Evolutionary conservation across 1,139 yeast genomes (phyloP).

Genomic region (Yamadazyma trypodendri): DNA sequence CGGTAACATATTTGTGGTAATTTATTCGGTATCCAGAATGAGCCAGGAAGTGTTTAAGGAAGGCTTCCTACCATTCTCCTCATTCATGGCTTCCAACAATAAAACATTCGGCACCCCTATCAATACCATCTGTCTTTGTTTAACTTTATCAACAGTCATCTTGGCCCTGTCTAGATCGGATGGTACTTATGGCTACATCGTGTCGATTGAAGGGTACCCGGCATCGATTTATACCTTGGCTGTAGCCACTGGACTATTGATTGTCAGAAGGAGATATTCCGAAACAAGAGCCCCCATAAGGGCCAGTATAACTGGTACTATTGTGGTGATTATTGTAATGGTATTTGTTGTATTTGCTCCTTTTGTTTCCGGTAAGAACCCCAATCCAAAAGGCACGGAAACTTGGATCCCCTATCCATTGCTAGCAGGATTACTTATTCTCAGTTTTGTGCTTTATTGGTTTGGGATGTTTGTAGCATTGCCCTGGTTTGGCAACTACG

Average conservation of each 20-base stretch:
- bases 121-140: constrained; percentile 42
- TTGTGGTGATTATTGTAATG: constrained; percentile 38
- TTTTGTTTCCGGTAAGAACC: constrained; percentile 36
- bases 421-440: constrained; percentile 34
- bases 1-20: constrained; percentile 62
- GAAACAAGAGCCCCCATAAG: constrained; percentile 48
- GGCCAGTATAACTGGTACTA: constrained; percentile 46
- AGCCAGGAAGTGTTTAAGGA: constrained; percentile 63
- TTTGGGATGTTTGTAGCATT: constrained; percentile 39
- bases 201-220: constrained; percentile 75
- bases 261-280: constrained; percentile 47
- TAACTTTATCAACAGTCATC: constrained; percentile 34
- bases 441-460: constrained; percentile 48
- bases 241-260: constrained; percentile 52
- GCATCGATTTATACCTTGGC: constrained; percentile 48
- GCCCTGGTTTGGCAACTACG: constrained; percentile 46
- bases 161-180: constrained; percentile 70
- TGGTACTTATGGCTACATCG: constrained; percentile 73
- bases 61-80: constrained; percentile 57
- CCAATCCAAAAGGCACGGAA: constrained; percentile 43
- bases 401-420: constrained; percentile 55
- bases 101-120: constrained; percentile 59
- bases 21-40: constrained; percentile 58
- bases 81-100: constrained; percentile 54
- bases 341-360: constrained; percentile 48